Base-by-base conservation (phyloP, 225 moss, liverwort and hornwort genomes). In the Bryum argenteum region DNA sequence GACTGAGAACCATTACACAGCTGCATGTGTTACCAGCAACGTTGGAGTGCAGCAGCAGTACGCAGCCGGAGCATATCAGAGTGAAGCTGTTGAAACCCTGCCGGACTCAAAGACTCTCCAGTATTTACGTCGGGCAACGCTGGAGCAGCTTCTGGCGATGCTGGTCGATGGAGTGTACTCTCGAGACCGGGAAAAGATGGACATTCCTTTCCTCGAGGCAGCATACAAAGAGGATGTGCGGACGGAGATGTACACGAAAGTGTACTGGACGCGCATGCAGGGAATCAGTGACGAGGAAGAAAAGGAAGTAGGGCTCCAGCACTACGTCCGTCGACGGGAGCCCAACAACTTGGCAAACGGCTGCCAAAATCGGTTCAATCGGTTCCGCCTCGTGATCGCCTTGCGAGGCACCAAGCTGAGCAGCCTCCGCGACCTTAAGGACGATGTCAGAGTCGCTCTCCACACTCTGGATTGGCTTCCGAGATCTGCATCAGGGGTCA, bases 131-230 rank as follows among this genome's bases (percentile, higher is more conserved):
- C 0, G 2, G 14, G 56, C 56, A 11, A 56, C 11, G 3, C 5
- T 56, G 56, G 3, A 6, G 56, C 56, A 56, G 24, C 13, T 24
- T 22, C 22, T 56, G 56, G 56, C 56, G 11, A 56, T 56, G 56
- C 4, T 56, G 56, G 56, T 56, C 4, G 56, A 56, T 13, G 56
- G 24, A 56, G 56, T 56, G 24, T 56, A 56, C 24, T 56, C 56
- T 1, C 59, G 59, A 59, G 48, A 66, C 69, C 26, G 50, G 47
- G 19, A 39, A 18, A 4, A 17, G 0, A 37, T 15, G 65, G 63
- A 58, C 56, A 6, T 61, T 67, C 28, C 88, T 82, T 0, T 80
- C 83, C 23, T 59, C 5, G 59, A 33, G 21, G 24, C 23, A 56
- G 0, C 8, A 5, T 69, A 22, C 68, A 1, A 1, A 3, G 55